Percentiles rank a stretch among this genome's conserved stretches.
These are phyloP conservation scores for Fonsecaea erecta DNA, from an alignment of 2,329 filamentous ascomycete genomes.

Conservation along the genomic window DNA sequence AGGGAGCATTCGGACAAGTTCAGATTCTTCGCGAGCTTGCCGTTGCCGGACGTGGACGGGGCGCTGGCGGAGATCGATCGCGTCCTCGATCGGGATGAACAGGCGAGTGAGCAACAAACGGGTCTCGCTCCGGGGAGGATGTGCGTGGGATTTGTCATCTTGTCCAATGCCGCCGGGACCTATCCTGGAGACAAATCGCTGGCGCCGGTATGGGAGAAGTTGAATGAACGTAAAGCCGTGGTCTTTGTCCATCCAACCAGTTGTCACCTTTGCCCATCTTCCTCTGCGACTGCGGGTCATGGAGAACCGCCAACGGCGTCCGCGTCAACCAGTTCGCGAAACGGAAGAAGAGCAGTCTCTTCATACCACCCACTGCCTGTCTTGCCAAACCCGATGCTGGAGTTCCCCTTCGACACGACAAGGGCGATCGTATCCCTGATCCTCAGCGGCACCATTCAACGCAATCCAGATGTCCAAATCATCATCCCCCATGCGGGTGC, in stretches of 20 bases:
- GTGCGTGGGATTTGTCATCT: conserved; percentile 52
- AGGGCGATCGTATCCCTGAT: conserved; percentile 55
- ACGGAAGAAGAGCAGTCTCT: too few relatives aligned
- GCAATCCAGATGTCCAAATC: conserved; percentile 52
- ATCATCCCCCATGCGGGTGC: conserved; percentile 57
- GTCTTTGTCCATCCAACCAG: conserved; percentile 4
- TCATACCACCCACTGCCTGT: background rate
- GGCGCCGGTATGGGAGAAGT: background rate
- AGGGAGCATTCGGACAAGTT: conserved; percentile 43
- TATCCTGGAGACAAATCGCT: conserved; percentile 53
- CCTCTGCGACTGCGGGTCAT: background rate
- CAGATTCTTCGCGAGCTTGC: conserved; percentile 59
- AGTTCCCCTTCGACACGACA: conserved; percentile 60
- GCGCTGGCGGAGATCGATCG: conserved; percentile 54
- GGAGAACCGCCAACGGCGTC: background rate
- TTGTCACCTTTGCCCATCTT: background rate
- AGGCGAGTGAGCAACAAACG: conserved; percentile 38
- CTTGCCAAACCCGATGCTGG: conserved; percentile 31
- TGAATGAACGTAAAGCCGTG: conserved; percentile 4
- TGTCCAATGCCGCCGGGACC: conserved; percentile 58
- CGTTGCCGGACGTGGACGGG: conserved; percentile 55
- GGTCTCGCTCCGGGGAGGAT: background rate
- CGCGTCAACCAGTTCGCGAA: background rate
- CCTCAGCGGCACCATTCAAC: conserved; percentile 50
- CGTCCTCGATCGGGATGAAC: conserved; percentile 45